These are phyloP conservation scores for Ambrosiella xylebori DNA, from an alignment of 2,329 filamentous ascomycete species.

Conservation along the genomic window DNA sequence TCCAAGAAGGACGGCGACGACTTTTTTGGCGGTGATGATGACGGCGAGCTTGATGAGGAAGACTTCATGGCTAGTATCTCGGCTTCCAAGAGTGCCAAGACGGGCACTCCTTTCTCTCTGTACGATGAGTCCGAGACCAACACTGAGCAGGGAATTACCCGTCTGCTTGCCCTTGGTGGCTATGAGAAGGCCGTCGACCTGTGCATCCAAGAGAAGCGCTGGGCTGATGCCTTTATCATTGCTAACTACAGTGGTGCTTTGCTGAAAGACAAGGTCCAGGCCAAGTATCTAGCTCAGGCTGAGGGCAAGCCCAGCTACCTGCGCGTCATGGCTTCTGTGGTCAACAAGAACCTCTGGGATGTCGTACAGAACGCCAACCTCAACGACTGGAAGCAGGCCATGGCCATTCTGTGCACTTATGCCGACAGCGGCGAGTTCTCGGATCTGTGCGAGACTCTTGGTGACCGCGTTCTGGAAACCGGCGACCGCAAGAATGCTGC, in stretches of 20 bases:
- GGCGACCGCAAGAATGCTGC: conserved; percentile 73
- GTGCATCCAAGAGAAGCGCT: conserved; percentile 70
- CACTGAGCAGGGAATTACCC: conserved; percentile 74
- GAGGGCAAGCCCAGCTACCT: conserved; percentile 77
- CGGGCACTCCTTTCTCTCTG: conserved; percentile 84
- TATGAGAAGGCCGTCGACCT: conserved; percentile 82
- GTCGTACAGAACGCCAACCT: conserved; percentile 92
- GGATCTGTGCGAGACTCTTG: conserved; percentile 85
- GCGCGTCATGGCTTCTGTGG: conserved; percentile 75
- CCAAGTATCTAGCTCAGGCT: conserved; percentile 74
- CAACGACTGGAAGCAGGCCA: conserved; percentile 87
- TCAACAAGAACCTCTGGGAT: conserved; percentile 95
- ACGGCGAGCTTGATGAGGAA: conserved; percentile 50
- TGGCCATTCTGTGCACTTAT: conserved; percentile 91
- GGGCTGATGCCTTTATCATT: conserved; percentile 95
- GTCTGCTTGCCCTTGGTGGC: conserved; percentile 71
- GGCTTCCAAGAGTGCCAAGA: conserved; percentile 80
- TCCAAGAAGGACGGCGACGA: conserved; percentile 54
- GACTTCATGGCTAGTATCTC: conserved; percentile 75
- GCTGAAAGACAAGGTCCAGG: conserved; percentile 84
- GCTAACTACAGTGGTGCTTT: conserved; percentile 91
- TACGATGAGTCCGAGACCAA: conserved; percentile 69
- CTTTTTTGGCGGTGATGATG: conserved; percentile 46
- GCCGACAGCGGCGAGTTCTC: conserved; percentile 82
- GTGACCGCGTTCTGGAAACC: conserved; percentile 73